Conservation (phyloP, 2,329 filamentous ascomycete species). For the Huntiella savannae region DNA sequence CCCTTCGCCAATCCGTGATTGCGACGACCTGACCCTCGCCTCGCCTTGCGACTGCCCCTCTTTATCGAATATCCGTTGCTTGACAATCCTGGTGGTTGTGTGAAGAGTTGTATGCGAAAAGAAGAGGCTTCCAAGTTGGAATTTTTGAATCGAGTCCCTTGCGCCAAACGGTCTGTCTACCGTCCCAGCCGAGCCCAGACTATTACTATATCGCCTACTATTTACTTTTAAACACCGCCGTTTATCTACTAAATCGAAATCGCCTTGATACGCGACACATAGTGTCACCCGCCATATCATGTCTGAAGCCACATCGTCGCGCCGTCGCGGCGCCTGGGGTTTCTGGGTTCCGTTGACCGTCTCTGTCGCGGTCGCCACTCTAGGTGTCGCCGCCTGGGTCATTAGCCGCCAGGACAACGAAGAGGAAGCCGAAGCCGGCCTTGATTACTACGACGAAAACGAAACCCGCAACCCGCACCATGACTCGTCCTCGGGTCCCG, state of each 20-base stretch:
- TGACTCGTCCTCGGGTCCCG: neutral
- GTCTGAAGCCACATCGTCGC: constrained; percentile 19
- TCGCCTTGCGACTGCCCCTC: neutral
- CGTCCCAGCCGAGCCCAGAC: no score
- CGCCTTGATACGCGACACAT: neutral
- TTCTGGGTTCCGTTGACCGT: constrained; percentile 82
- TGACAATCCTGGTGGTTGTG: no score
- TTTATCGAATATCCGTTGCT: no score
- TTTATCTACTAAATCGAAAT: neutral
- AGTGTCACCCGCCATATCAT: neutral
- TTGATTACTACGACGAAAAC: constrained; percentile 28
- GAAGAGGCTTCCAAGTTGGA: no score
- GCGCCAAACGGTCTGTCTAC: no score
- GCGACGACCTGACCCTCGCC: neutral
- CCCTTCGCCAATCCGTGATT: neutral
- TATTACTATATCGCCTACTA: neutral
- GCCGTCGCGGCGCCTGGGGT: constrained; percentile 45
- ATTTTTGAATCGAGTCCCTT: no score
- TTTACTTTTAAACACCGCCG: neutral
- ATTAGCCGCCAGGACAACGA: constrained; percentile 78
- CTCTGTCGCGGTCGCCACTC: constrained; percentile 73
- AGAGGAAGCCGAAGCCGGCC: constrained; percentile 39
- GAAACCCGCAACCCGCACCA: constrained; percentile 26
- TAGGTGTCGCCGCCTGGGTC: constrained; percentile 74
- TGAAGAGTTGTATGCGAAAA: no score